Base-by-base conservation (phyloP, 139 green algal genomes). In the Marvania coccoides region DNA sequence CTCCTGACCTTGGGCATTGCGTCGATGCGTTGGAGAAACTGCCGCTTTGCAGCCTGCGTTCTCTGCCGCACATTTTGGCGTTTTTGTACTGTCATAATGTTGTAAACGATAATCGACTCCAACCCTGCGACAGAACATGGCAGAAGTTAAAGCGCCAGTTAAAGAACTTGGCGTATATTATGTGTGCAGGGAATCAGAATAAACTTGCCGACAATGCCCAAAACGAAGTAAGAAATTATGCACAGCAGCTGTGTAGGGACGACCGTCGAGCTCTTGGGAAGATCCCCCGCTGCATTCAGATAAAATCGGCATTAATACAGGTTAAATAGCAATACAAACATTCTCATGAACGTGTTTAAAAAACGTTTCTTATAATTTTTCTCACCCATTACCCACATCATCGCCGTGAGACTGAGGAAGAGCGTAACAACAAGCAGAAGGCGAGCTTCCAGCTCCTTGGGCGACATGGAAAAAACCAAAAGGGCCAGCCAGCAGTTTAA, bases 221-320 rank as follows among this genome's bases (percentile, higher is more conserved):
- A 34, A 13, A 74, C 40, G 13, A 47, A 40, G 68, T 74, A 74
- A 10, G 68, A 74, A 0, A 74, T 30, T 2, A 74, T 47, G 58
- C 67, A 48, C 4, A 75, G 40, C 59, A 69, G 69, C 58, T 75
- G 69, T 10, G 69, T 75, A 26, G 69, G 69, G 45, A 75, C 69
- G 8, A 75, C 36, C 1, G 46, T 67, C 7, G 58, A 36, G 31
- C 29, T 58, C n/a, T 19, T 47, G 40, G 71, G 71, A 47, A 73
- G 63, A 2, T 6, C 30, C 2, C 23, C 28, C 6, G 29, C n/a
- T n/a, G n/a, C n/a, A n/a, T n/a, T n/a, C n/a, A n/a, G n/a, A n/a
- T n/a, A n/a, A n/a, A n/a, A n/a, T n/a, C n/a, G n/a, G n/a, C n/a
- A n/a, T 24, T 0, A 71, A 12, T 24, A 71, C 42, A 37, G 58